Conservation (phyloP, 176 grass and related monocot species). For the Zoysia japonica region DNA sequence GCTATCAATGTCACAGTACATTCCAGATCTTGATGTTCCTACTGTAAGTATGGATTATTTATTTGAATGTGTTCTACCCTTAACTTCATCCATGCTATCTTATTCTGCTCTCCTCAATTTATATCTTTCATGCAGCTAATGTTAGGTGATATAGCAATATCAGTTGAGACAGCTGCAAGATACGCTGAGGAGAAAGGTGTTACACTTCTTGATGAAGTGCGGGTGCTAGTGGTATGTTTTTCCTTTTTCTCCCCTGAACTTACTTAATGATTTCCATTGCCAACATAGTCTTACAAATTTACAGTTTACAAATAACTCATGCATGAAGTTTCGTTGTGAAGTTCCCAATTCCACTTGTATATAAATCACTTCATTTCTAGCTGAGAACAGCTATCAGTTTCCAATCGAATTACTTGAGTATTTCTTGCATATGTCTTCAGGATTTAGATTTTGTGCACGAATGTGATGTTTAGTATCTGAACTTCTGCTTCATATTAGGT, state of each 20-base stretch:
- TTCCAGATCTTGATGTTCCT: slow-evolving; percentile 72
- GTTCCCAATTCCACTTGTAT: neutral
- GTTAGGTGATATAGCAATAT: slow-evolving; percentile 87
- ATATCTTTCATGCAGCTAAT: slow-evolving; percentile 62
- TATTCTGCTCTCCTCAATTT: slow-evolving; percentile 11
- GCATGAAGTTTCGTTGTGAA: neutral
- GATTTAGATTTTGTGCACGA: neutral
- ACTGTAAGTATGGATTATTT: slow-evolving; percentile 61
- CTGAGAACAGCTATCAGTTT: neutral
- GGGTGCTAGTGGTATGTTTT: slow-evolving; percentile 66
- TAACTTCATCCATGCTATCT: slow-evolving; percentile 8
- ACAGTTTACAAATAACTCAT: neutral
- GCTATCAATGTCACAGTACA: slow-evolving; percentile 67
- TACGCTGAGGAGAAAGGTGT: slow-evolving; percentile 91
- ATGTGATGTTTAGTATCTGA: neutral
- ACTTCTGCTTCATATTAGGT: slow-evolving; percentile 49
- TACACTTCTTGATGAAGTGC: slow-evolving; percentile 92
- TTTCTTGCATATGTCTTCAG: neutral
- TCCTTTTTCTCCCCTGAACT: slow-evolving; percentile 2
- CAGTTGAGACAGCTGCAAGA: slow-evolving; percentile 83
- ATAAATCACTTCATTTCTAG: neutral
- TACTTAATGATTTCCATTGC: neutral
- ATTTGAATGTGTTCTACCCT: slow-evolving; percentile 20
- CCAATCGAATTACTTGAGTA: neutral
- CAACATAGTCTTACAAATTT: neutral